Conservation (phyloP, 2,329 filamentous ascomycete genomes). For the Phyllosticta citribraziliensis region DNA sequence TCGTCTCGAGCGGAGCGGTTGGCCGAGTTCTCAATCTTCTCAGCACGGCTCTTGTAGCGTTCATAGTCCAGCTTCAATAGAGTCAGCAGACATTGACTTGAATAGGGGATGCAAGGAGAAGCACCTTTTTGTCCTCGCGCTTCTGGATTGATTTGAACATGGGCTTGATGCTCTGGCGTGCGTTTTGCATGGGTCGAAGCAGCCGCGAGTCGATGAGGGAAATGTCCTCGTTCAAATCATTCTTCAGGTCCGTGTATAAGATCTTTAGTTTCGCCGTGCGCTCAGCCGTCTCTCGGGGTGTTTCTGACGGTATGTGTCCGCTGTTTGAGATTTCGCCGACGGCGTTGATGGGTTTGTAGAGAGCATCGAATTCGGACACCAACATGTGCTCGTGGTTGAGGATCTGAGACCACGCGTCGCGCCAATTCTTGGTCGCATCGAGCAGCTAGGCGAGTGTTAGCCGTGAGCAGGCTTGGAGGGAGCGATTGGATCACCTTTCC, state of each 20-base stretch:
- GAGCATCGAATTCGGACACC: slow-evolving; percentile 55
- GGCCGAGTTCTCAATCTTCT: slow-evolving; percentile 59
- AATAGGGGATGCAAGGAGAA: background rate
- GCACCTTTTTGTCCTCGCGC: slow-evolving; percentile 64
- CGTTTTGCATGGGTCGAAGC: slow-evolving; percentile 58
- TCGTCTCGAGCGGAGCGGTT: slow-evolving; percentile 66
- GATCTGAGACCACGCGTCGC: slow-evolving; percentile 67
- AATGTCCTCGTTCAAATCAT: slow-evolving; percentile 62
- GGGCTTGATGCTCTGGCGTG: slow-evolving; percentile 58
- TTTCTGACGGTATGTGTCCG: slow-evolving; percentile 47
- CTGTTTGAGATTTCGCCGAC: slow-evolving; percentile 42
- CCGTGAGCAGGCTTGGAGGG: background rate
- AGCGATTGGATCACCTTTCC: slow-evolving; percentile 46
- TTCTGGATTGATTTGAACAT: slow-evolving; percentile 79
- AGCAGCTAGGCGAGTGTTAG: slow-evolving; percentile 48
- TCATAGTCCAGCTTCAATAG: slow-evolving; percentile 60
- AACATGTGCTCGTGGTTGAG: slow-evolving; percentile 58
- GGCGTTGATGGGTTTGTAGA: slow-evolving; percentile 69
- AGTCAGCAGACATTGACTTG: slow-evolving; percentile 13
- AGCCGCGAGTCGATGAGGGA: slow-evolving; percentile 59
- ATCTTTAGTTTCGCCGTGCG: slow-evolving; percentile 55
- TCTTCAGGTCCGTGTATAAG: slow-evolving; percentile 60
- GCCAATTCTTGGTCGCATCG: slow-evolving; percentile 65
- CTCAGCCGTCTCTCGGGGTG: slow-evolving; percentile 52
- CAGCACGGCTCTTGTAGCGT: slow-evolving; percentile 61